Evolutionary conservation across 106 monocot species (phyloP), one percentile per base, ranked within the genome.

Genomic region (Ottelia alismoides): DNA sequence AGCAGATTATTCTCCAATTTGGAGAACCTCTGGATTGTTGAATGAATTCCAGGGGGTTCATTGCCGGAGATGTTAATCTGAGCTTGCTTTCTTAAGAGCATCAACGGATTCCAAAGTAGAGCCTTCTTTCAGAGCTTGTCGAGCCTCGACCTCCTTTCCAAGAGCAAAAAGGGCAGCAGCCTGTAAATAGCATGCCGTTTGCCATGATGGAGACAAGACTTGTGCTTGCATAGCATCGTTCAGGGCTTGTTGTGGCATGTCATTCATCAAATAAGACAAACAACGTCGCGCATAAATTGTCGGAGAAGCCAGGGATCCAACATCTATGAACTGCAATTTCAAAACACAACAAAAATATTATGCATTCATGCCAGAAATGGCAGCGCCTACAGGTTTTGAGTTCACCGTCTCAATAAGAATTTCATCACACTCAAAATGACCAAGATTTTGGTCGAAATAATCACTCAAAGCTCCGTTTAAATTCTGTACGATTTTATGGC

Each of bases 181-280:
- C 54, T 89, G 89, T 46, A 89, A 84, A 57, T 89, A 89, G 35
- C 69, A 72, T 20, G 89, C 89, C 2, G 89, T 84, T 26, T 83
- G 65, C 84, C 89, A 89, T 31, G 79, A 66, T 16, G 89, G 84
- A 52, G 83, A 77, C 62, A 84, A 68, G 35, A 84, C 84, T 16
- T 80, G 57, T 16, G 84, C 83, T 55, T 84, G 76, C 65, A 72
- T 72, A 9, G 89, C 89, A 27, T 89, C 89, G 61, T 31, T 75
- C 18, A 89, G 79, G 27, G 89, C 89, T 77, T 80, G 62, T 14
- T 89, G 74, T 20, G 89, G 70, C 68, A 71, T 71, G 6, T 89
- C 84, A 47, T 53, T 84, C 74, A 89, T 84, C 70, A 89, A 52
- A 49, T 80, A 84, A 45, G 65, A 84, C 28, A 89, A 47, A 57